Percentiles rank a stretch among this genome's conserved stretches.
Conservation (phyloP, 768 basidiomycete genomes). For the Russula compacta region DNA sequence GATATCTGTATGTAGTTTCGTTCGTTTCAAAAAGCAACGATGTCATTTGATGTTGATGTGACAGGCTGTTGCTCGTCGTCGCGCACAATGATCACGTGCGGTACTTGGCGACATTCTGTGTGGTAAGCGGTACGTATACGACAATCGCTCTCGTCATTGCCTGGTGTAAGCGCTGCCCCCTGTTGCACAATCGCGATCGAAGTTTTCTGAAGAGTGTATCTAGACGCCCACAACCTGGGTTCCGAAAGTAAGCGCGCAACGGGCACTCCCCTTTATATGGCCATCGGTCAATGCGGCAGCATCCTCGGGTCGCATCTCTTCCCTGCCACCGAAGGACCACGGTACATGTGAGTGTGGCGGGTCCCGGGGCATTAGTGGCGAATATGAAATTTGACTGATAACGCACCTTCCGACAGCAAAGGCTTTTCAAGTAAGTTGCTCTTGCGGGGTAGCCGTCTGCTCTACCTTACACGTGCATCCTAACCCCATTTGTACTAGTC, state of each 20-base stretch:
- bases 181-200: neutral
- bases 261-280: conserved; percentile 71
- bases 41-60: neutral
- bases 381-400: neutral
- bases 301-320: conserved; percentile 69
- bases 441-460: neutral
- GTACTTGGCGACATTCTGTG: conserved; percentile 73
- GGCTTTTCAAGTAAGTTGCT: conserved; percentile 45
- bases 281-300: conserved; percentile 71
- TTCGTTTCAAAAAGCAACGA: neutral
- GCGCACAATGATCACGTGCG: conserved; percentile 47
- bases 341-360: conserved; percentile 41
- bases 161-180: conserved; percentile 48
- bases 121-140: conserved; percentile 69
- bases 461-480: neutral
- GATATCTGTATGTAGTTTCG: conserved; percentile 47
- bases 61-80: conserved; percentile 48
- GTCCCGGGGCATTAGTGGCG: neutral
- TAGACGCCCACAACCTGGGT: conserved; percentile 66
- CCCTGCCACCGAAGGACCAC: conserved; percentile 53
- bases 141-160: conserved; percentile 66
- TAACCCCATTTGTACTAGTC: conserved; percentile 27
- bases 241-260: conserved; percentile 72
- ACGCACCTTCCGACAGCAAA: conserved; percentile 30
- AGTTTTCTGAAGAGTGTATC: neutral